Base-by-base conservation (phyloP, 1,284 basidiomycete species). In the Sanghuangporus sanghuang region DNA sequence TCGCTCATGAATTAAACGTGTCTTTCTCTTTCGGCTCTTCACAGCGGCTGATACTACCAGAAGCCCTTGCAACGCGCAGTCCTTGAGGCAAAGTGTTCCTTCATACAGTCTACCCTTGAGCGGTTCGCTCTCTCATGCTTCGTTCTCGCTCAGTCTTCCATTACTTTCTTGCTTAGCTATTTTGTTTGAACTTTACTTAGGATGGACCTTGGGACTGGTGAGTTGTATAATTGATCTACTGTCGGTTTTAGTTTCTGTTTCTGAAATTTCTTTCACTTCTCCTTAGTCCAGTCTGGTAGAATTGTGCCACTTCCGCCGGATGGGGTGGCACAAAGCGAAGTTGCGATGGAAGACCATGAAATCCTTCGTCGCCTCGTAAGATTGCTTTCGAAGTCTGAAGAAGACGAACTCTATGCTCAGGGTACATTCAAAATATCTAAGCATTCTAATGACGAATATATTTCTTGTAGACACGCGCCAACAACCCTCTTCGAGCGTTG, bases 1-100 rank as follows among this genome's bases (percentile, higher is more conserved):
- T n/a, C 6, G 18, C 18, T 21, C 48, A 60, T 60, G 58, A 40
- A 60, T 39, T 49, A 52, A 60, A 52, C 58, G 46, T 60, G 58
- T 18, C n/a, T 14, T 16, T 12, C 27, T 9, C 38, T 39, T n/a
- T 6, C 49, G 36, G 11, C 27, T 21, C 49, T 39, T 60, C 32
- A 44, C 32, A 50, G 11, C 38, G 6, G 11, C 27, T 32, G 27
- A 32, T 32, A 5, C 7, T 14, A 21, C 57, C 35, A 16, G 40
- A 18, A 39, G 14, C 58, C 38, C 32, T 50, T 50, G 48, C 46
- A 60, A 60, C 53, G 58, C 23, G 18, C 21, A 16, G 32, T 8
- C 58, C 58, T 60, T 52, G 48, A 60, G 58, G 58, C 58, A 16
- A 21, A 44, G 57, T 48, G 57, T 27, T 8, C 3, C 42, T 36